Conservation (phyloP, 1,139 yeast species). For the Geotrichum armillariae region DNA sequence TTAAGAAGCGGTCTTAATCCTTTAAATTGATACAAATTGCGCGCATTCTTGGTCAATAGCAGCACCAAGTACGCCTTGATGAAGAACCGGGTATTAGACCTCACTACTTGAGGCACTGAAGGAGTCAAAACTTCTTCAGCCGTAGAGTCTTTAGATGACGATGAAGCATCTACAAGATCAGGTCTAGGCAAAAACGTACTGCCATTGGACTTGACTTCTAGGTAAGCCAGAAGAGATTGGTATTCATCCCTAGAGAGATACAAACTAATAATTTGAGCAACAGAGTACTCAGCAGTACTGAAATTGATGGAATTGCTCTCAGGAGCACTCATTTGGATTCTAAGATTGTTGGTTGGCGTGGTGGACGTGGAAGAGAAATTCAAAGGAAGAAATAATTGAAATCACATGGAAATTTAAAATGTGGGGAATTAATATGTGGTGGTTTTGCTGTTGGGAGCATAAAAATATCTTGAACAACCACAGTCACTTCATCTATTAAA, state of each 20-base stretch:
- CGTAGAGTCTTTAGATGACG: not conserved
- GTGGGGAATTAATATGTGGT: not conserved
- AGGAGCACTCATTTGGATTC: not conserved
- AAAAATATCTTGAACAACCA: too few species aligned
- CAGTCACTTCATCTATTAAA: too few species aligned
- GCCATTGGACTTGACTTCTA: not conserved
- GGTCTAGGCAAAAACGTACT: not conserved
- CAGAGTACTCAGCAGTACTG: not conserved
- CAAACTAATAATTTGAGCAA: not conserved
- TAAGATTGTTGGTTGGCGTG: not conserved
- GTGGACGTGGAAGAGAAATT: not conserved
- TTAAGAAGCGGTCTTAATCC: slow-evolving; percentile 14
- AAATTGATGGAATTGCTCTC: not conserved
- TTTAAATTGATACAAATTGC: slow-evolving; percentile 20
- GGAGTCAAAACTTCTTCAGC: slow-evolving; percentile 2
- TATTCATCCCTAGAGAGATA: slow-evolving; percentile 8
- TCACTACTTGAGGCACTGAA: slow-evolving; percentile 22
- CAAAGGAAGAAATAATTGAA: not conserved
- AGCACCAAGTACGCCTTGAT: slow-evolving; percentile 32
- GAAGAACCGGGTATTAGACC: slow-evolving; percentile 36
- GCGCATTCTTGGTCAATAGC: slow-evolving; percentile 26
- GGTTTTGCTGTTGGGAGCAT: too few species aligned
- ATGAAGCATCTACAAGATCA: not conserved
- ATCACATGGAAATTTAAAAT: not conserved
- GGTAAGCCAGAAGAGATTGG: not conserved